These are phyloP conservation scores for Haematococcus lacustris DNA, from an alignment of 139 green algal genomes.

Conservation along the genomic window DNA sequence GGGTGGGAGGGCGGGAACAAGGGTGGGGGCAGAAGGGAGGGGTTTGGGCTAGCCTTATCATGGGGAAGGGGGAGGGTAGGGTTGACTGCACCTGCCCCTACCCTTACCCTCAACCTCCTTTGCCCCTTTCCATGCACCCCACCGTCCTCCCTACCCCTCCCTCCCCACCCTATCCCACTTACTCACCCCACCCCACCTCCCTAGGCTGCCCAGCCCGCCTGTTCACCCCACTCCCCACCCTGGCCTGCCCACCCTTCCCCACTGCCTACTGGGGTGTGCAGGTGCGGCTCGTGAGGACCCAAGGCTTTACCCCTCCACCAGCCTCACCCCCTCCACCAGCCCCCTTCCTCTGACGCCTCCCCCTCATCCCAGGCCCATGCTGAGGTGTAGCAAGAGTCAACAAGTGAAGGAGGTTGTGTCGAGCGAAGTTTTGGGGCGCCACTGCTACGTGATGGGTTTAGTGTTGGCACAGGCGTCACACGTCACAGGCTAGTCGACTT, in stretches of 20 bases:
- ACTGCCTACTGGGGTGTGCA: not conserved
- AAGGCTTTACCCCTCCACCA: constrained; percentile 20
- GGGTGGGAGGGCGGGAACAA: not conserved
- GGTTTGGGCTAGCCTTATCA: not conserved
- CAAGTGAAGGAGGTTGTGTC: too few relatives aligned
- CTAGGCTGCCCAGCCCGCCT: not conserved
- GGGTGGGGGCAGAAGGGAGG: not conserved
- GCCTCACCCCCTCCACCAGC: not conserved
- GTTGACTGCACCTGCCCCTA: not conserved
- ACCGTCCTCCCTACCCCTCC: not conserved
- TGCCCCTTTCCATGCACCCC: not conserved
- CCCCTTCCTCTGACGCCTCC: too few relatives aligned
- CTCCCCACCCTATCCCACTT: not conserved
- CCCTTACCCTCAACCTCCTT: not conserved
- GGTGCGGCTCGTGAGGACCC: constrained; percentile 24
- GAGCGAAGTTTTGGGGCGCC: too few relatives aligned
- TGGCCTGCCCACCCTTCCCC: not conserved
- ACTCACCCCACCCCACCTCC: not conserved
- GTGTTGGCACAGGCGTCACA: too few relatives aligned
- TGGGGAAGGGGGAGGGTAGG: too few relatives aligned
- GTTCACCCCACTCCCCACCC: not conserved
- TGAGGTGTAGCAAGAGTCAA: too few relatives aligned
- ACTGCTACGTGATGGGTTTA: too few relatives aligned
- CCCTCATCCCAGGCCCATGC: too few relatives aligned
- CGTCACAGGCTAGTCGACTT: too few relatives aligned